phyloP scores from a whole-genome alignment of 1,284 basidiomycete genomes.

The Xanthoconium separans region DNA sequence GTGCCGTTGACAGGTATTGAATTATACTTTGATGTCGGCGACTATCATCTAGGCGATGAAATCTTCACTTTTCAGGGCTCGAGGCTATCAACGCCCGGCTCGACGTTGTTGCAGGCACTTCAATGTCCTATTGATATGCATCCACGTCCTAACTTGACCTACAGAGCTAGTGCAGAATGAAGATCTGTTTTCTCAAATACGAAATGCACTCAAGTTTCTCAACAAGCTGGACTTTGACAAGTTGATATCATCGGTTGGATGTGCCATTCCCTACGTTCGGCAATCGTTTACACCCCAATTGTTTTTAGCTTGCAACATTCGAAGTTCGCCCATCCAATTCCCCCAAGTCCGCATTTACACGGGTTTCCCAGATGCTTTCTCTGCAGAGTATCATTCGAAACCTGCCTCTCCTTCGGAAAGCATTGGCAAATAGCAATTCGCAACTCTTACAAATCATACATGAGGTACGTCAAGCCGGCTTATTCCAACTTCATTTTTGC shows the following conservation, averaged over 20 bases:
- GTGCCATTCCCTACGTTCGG: neutral
- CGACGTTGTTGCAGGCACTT: constrained; percentile 79
- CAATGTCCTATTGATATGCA: neutral
- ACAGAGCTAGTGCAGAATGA: constrained; percentile 76
- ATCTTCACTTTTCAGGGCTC: constrained; percentile 18
- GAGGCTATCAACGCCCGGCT: constrained; percentile 75
- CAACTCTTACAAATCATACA: constrained; percentile 63
- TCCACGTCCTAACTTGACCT: constrained; percentile 11
- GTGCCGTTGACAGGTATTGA: constrained; percentile 74
- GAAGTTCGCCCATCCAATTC: constrained; percentile 53
- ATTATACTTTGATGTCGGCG: neutral
- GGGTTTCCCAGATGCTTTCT: constrained; percentile 75
- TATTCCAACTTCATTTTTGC: too few relatives aligned
- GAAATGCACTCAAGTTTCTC: constrained; percentile 66
- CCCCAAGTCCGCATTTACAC: constrained; percentile 63
- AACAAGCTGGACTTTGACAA: constrained; percentile 88
- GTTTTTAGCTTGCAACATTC: constrained; percentile 56
- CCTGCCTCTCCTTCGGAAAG: constrained; percentile 59
- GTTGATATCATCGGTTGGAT: constrained; percentile 66
- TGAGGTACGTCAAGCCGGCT: constrained; percentile 40
- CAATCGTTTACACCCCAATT: neutral
- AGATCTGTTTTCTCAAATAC: constrained; percentile 68
- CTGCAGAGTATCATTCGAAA: constrained; percentile 69
- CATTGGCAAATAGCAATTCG: constrained; percentile 57
- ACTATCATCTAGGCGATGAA: neutral